Conservation (phyloP, 768 basidiomycete genomes). For the Russula abietina region DNA sequence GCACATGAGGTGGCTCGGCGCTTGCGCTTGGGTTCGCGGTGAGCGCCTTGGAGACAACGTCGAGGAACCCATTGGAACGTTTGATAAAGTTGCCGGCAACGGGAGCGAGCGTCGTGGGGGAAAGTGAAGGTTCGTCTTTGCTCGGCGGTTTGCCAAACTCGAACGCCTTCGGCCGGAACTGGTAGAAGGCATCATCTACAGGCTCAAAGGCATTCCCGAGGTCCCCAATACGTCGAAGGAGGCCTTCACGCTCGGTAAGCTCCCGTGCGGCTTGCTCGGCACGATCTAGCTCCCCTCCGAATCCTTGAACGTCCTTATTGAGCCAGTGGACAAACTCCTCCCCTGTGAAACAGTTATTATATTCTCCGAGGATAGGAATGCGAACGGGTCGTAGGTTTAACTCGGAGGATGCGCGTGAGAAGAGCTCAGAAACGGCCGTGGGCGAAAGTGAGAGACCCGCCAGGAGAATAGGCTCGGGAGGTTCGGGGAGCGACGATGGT, state of each 20-base stretch:
- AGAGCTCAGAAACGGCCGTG: constrained; percentile 57
- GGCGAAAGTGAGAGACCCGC: constrained; percentile 69
- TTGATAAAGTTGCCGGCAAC: constrained; percentile 56
- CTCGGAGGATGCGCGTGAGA: constrained; percentile 65
- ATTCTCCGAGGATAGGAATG: constrained; percentile 78
- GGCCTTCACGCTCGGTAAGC: constrained; percentile 47
- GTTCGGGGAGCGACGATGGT: constrained; percentile 35
- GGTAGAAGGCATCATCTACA: constrained; percentile 74
- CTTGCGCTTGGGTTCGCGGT: constrained; percentile 37
- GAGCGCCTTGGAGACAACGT: constrained; percentile 67
- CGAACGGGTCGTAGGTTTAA: constrained; percentile 66
- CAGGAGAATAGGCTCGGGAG: constrained; percentile 55
- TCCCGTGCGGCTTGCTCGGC: constrained; percentile 67
- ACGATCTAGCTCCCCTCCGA: constrained; percentile 69
- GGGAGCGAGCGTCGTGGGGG: constrained; percentile 34
- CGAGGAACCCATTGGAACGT: constrained; percentile 63
- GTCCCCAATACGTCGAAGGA: constrained; percentile 72
- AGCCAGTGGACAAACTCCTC: constrained; percentile 88
- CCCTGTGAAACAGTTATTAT: constrained; percentile 76
- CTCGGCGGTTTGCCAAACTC: constrained; percentile 40
- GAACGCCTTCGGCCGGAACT: constrained; percentile 79
- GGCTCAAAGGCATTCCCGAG: constrained; percentile 76
- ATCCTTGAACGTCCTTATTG: constrained; percentile 66
- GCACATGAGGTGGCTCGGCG: constrained; percentile 61
- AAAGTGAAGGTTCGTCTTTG: constrained; percentile 28